phyloP scores from a whole-genome alignment of 176 grass and related monocot species.

The Leersia perrieri region DNA sequence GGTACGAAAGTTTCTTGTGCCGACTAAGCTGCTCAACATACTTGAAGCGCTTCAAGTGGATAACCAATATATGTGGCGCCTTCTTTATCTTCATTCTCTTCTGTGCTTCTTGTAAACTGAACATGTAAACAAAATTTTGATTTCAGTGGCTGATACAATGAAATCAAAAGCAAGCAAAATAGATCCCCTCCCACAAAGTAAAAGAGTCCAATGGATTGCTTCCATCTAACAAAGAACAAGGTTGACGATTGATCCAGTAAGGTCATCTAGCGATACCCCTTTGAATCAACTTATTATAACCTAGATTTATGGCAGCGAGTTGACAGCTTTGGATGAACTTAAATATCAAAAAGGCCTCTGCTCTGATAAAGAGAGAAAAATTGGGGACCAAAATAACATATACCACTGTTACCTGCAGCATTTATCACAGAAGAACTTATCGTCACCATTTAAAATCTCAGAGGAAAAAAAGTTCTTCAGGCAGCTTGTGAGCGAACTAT shows the following conservation, averaged over 20 bases:
- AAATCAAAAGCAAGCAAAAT: constrained; percentile 19
- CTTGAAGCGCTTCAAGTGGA: constrained; percentile 93
- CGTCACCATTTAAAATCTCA: constrained; percentile 81
- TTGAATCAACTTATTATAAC: constrained; percentile 7
- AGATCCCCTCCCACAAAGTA: constrained; percentile 5
- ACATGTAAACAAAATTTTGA: not conserved
- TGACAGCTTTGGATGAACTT: constrained; percentile 7
- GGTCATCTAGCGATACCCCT: not conserved
- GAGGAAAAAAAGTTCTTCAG: constrained; percentile 90
- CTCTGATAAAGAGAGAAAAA: not conserved
- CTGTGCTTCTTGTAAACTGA: constrained; percentile 88
- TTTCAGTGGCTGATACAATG: constrained; percentile 3
- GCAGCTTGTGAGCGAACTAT: constrained; percentile 92
- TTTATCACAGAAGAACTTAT: constrained; percentile 97
- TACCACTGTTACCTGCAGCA: constrained; percentile 67
- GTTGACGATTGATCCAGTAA: not conserved
- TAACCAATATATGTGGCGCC: constrained; percentile 70
- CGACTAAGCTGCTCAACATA: constrained; percentile 78
- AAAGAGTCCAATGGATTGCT: not conserved
- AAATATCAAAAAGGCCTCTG: constrained; percentile 10
- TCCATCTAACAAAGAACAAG: not conserved
- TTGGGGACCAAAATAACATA: not conserved
- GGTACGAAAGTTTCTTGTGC: constrained; percentile 88
- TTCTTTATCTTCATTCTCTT: constrained; percentile 97
- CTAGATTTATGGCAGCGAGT: constrained; percentile 1